Conservation (phyloP, 1,284 basidiomycete genomes). For the Ceratobasidium sp. region DNA sequence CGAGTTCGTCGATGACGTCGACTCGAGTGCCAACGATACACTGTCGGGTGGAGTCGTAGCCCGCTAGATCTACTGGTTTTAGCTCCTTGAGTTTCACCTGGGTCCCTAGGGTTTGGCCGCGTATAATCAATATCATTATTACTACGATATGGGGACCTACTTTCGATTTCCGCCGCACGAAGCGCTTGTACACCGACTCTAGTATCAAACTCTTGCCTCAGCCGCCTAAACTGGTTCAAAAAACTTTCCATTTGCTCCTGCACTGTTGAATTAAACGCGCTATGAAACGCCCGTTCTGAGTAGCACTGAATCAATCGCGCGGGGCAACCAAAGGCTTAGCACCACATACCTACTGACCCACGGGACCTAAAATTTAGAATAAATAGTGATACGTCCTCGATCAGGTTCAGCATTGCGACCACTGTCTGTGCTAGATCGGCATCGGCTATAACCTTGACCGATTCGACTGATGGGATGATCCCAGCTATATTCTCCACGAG, state of each 20-base stretch:
- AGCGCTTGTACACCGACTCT: not conserved
- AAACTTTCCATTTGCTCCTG: not conserved
- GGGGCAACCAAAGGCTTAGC: not conserved
- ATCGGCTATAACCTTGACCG: not conserved
- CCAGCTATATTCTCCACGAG: not conserved
- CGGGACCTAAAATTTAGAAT: not conserved
- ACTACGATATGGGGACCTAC: too few relatives aligned
- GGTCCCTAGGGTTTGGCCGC: not conserved
- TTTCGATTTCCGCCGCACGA: not conserved
- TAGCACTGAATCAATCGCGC: not conserved
- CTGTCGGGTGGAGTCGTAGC: not conserved
- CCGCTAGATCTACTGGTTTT: not conserved
- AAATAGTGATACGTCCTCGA: constrained; percentile 11
- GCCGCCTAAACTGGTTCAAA: not conserved
- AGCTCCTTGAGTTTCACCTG: not conserved
- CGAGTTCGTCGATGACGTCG: not conserved
- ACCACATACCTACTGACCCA: not conserved
- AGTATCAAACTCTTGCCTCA: not conserved
- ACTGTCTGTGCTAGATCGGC: not conserved
- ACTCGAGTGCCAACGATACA: not conserved
- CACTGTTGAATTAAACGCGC: not conserved
- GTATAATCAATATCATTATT: too few relatives aligned
- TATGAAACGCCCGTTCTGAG: not conserved
- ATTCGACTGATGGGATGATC: not conserved
- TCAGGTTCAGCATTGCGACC: not conserved